Conservation (phyloP, 305 asterid genomes). For the Fraxinus latifolia region DNA sequence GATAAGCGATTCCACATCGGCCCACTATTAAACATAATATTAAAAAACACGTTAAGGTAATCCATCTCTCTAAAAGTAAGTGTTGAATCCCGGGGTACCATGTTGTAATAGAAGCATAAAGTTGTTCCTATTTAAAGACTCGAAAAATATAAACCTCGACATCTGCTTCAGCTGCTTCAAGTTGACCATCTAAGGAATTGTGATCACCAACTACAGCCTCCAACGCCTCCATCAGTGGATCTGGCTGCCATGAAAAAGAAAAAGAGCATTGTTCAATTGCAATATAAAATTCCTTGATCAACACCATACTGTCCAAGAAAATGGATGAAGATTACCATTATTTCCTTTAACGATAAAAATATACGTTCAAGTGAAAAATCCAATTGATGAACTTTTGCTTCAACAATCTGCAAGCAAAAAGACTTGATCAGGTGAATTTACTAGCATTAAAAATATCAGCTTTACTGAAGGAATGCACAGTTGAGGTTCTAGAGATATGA, state of each 20-base stretch:
- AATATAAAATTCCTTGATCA: conserved; percentile 11
- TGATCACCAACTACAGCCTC: conserved; percentile 86
- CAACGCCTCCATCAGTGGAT: conserved; percentile 74
- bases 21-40: conserved; percentile 53
- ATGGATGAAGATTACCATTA: conserved; percentile 50
- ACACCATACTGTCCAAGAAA: conserved; percentile 4
- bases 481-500: conserved; percentile 1
- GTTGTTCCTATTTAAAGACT: conserved; percentile 9
- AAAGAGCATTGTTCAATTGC: neutral
- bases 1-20: conserved; percentile 75
- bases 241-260: conserved; percentile 60
- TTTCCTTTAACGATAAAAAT: conserved; percentile 80
- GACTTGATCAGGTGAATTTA: conserved; percentile 10
- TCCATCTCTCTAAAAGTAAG: neutral
- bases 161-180: conserved; percentile 70
- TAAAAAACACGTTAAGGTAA: neutral
- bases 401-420: conserved; percentile 56
- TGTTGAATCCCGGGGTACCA: neutral
- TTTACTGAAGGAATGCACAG: neutral
- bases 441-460: neutral
- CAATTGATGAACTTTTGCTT: conserved; percentile 89
- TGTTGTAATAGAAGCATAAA: conserved; percentile 3
- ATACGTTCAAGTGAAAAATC: conserved; percentile 85
- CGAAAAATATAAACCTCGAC: conserved; percentile 45
- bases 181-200: conserved; percentile 50